Evolutionary conservation across 1,284 basidiomycete species (phyloP).

Genomic region (Cutaneotrichosporon mucoides): DNA sequence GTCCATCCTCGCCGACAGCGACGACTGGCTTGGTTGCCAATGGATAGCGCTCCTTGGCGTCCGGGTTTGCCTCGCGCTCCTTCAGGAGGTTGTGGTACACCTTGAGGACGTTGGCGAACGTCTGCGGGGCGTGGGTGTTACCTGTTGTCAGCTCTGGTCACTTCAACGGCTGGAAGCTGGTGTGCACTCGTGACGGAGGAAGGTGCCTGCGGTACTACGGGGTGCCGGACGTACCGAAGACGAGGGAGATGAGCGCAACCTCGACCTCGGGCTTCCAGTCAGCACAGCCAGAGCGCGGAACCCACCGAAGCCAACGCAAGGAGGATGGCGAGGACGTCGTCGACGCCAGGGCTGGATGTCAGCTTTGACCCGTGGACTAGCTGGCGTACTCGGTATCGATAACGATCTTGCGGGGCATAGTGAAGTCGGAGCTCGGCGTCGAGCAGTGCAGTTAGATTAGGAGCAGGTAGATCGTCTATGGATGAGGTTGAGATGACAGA

Average conservation of each 20-base stretch:
- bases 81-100: conserved; percentile 65
- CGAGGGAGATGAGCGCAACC: conserved; percentile 61
- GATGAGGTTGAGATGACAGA: neutral
- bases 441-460: neutral
- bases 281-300: conserved; percentile 18
- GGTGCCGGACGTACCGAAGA: conserved; percentile 61
- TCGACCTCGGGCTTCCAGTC: conserved; percentile 62
- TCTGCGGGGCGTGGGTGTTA: conserved; percentile 60
- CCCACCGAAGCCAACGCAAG: conserved; percentile 37
- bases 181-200: neutral
- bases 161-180: neutral
- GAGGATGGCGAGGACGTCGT: conserved; percentile 73
- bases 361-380: neutral
- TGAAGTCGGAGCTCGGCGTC: neutral
- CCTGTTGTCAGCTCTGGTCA: conserved; percentile 49
- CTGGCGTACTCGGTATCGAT: conserved; percentile 45
- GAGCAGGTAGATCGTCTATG: too few relatives aligned
- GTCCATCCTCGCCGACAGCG: conserved; percentile 63
- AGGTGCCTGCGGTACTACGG: neutral
- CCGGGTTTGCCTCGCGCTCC: conserved; percentile 62
- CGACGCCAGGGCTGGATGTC: conserved; percentile 61
- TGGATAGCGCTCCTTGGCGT: conserved; percentile 59
- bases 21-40: conserved; percentile 63
- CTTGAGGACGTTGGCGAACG: conserved; percentile 66
- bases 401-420: conserved; percentile 40